phyloP scores from a whole-genome alignment of 768 basidiomycete genomes.

The Gymnopilus junonius region DNA sequence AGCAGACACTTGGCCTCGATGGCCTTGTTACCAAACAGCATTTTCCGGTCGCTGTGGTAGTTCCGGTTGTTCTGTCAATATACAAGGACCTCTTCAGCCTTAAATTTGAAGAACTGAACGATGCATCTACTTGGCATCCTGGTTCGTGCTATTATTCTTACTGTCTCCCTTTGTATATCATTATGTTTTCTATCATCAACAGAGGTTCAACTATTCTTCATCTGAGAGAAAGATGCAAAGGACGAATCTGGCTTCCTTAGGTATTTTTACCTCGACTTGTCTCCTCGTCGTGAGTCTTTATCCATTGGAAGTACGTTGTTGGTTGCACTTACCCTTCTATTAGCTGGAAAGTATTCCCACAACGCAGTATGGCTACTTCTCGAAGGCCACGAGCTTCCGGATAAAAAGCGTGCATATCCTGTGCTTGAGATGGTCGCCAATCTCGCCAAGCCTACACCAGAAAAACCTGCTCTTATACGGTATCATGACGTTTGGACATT shows the following conservation, averaged over 20 bases:
- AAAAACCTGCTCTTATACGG: constrained; percentile 83
- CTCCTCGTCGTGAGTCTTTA: constrained; percentile 67
- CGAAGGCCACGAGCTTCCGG: constrained; percentile 60
- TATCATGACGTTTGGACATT: constrained; percentile 89
- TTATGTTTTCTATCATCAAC: neutral
- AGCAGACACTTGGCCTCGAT: constrained; percentile 72
- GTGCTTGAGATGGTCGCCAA: constrained; percentile 89
- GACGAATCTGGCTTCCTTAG: constrained; percentile 78
- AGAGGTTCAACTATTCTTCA: constrained; percentile 83
- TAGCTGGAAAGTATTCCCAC: constrained; percentile 82
- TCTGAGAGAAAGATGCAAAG: constrained; percentile 83
- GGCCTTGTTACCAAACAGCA: constrained; percentile 85
- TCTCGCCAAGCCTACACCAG: constrained; percentile 81
- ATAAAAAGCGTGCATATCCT: constrained; percentile 72
- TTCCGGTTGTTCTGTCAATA: constrained; percentile 80
- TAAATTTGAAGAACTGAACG: constrained; percentile 65
- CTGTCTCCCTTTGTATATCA: constrained; percentile 16
- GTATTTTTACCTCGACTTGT: constrained; percentile 87
- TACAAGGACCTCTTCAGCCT: constrained; percentile 85
- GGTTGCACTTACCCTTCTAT: neutral
- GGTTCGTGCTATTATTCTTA: constrained; percentile 43
- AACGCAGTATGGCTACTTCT: constrained; percentile 85
- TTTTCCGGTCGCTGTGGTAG: constrained; percentile 84
- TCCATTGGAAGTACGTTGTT: neutral
- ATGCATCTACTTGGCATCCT: constrained; percentile 74